phyloP scores from a whole-genome alignment of 352 stramenopile genomes.

The Globisporangium mamillatum region DNA sequence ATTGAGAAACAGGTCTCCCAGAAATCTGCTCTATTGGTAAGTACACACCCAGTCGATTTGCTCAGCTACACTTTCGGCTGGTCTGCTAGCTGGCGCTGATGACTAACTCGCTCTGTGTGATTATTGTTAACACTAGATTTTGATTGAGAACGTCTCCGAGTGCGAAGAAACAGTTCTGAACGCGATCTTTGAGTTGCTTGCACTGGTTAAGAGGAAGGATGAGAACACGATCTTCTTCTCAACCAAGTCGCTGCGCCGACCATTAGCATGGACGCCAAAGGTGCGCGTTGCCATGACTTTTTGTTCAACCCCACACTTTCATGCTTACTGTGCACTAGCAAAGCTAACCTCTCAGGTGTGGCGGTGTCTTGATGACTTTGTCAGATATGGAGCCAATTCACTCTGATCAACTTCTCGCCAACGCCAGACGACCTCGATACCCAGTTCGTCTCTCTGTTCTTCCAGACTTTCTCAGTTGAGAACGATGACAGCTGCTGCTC shows the following conservation, averaged over 20 bases:
- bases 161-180: constrained; percentile 37
- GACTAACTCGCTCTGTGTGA: not conserved
- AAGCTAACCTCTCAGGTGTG: not conserved
- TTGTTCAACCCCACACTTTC: no score
- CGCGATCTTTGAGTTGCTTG: constrained; percentile 35
- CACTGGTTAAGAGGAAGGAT: constrained; percentile 36
- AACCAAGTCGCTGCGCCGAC: constrained; percentile 30
- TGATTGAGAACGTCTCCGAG: constrained; percentile 47
- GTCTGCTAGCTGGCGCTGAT: not conserved
- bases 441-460: constrained; percentile 33
- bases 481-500: not conserved
- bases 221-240: constrained; percentile 44
- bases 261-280: constrained; percentile 44
- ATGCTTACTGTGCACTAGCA: not conserved
- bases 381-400: constrained; percentile 52
- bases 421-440: constrained; percentile 33
- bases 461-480: constrained; percentile 8
- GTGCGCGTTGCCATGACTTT: constrained; percentile 17
- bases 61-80: not conserved
- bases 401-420: constrained; percentile 42
- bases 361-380: not conserved
- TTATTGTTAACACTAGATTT: constrained; percentile 24
- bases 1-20: constrained; percentile 49
- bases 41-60: not conserved
- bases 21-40: constrained; percentile 25